Base-by-base conservation (phyloP, 306 rosid species). In the Echinosophora koreensis region DNA sequence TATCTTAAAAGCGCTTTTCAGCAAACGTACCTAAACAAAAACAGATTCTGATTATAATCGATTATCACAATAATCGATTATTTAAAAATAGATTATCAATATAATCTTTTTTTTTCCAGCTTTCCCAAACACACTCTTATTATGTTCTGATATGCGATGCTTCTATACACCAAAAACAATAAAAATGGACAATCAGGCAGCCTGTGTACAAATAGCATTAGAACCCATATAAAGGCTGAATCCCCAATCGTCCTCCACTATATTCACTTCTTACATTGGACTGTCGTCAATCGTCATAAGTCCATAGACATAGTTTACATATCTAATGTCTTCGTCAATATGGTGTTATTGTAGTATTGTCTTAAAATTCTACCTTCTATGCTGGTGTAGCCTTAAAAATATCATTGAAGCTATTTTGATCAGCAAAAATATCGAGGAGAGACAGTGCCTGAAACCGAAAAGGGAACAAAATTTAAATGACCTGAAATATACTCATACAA, bases 401-500 rank as follows among this genome's bases (percentile, higher is more conserved):
- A 27, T 82, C 84, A 8, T 70, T 69, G 66, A 82, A 82, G 35
- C 77, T 85, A 77, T 87, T 72, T 72, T 95, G 92, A 16, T 87
- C 90, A 2, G 86, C 97, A 81, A 90, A 95, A 56, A 88, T 87
- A 47, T 92, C 97, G 86, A 95, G 86, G 28, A 95, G 97, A 78
- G 97, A 95, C 5, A 92, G 84, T 37, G 97, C 99, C 98, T 94
- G 85, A 55, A 84, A 78, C 10, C 73, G 54, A 71, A 18, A 44
- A 30, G 0, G 44, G 50, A 2, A 22, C 58, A 65, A 6, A 15
- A 65, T 77, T 84, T 66, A 84, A 67, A 54, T 82, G 18, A 30
- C 35, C 11, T 39, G 41, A 30, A 66, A 34, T 34, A 50, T n/a
- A 22, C 18, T 66, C 35, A 28, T 30, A 14, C 5, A 9, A 17